Base-by-base conservation (phyloP, 257 asterid genomes). In the Marsdenia floribunda region DNA sequence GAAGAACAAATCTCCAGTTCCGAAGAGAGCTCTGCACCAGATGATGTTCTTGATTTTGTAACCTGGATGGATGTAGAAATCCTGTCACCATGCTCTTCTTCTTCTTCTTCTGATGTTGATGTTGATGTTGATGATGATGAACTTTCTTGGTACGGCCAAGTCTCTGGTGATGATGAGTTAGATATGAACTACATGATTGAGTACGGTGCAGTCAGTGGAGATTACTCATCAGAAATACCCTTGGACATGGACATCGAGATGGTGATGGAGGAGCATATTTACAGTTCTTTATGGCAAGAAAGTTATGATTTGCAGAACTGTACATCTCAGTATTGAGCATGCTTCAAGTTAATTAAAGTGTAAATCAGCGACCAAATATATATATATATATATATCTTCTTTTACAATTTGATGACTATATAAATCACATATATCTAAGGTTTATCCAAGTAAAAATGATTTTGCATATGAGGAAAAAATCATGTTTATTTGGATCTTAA, bases 281-380 rank as follows among this genome's bases (percentile, higher is more conserved):
- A 63, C 40, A 73, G 58, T 71, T 75, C 74, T 52, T 46, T 79
- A 58, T 79, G 80, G 80, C 77, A 70, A 75, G 80, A 79, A 52
- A 74, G 54, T 40, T 37, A 40, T 38, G 55, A 19, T 40, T 57
- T 72, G n/a, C 55, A 55, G 14, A 55, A 13, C 18, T 72, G 24
- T 38, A 37, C 13, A n/a, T 72, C 42, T 40, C 47, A 37, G 2
- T 38, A 44, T 44, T 66, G 33, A 66, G 37, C 24, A 37, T 72
- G 10, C 14, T 18, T 2, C 12, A 6, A 29, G 21, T 52, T 52
- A 18, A 47, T 40, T 38, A 72, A 72, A 21, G 0, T 72, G 75
- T 55, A 55, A 55, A 55, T 55, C 5, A 19, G 5, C 14, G 2
- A 6, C 0, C 24, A 18, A 1, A 66, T 10, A 14, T 44, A 44